A percentile compares a stretch with the other conserved stretches of the same genome.
Conservation (phyloP, 768 basidiomycete species). For the Lentinula boryana region DNA sequence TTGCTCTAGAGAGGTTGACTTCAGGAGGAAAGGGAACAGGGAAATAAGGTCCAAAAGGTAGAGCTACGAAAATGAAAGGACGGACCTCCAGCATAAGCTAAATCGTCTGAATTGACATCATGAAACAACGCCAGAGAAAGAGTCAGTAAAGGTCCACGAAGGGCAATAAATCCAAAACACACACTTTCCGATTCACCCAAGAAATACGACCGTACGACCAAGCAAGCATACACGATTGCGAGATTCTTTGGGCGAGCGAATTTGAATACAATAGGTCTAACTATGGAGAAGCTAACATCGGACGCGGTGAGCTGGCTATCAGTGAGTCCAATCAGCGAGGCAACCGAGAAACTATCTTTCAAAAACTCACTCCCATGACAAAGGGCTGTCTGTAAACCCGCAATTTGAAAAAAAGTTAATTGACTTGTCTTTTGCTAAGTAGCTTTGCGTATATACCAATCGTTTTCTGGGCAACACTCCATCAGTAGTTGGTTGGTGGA, state of each 20-base stretch:
- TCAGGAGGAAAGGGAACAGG: neutral
- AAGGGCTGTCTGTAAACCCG: constrained; percentile 49
- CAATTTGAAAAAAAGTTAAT: neutral
- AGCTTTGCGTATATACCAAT: constrained; percentile 31
- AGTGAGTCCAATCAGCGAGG: neutral
- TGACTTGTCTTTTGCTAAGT: constrained; percentile 3
- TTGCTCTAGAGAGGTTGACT: constrained; percentile 45
- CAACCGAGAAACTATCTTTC: neutral
- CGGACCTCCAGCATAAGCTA: constrained; percentile 69
- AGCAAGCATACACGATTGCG: constrained; percentile 57
- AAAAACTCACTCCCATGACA: constrained; percentile 72
- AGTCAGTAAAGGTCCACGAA: neutral
- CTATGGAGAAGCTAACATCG: constrained; percentile 76
- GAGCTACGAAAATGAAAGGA: constrained; percentile 16
- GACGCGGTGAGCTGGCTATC: constrained; percentile 74
- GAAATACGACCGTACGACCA: constrained; percentile 78
- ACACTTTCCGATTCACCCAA: constrained; percentile 28
- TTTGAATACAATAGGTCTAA: constrained; percentile 72
- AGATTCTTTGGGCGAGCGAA: constrained; percentile 46
- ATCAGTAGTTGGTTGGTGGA: neutral
- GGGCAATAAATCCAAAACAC: neutral
- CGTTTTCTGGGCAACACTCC: constrained; percentile 28
- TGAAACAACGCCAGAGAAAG: constrained; percentile 21
- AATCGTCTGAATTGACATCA: constrained; percentile 45
- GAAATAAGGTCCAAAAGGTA: neutral